Evolutionary conservation across 768 basidiomycete species (phyloP), one percentile per base, ranked within the genome.

Genomic region (Exidia glandulosa): DNA sequence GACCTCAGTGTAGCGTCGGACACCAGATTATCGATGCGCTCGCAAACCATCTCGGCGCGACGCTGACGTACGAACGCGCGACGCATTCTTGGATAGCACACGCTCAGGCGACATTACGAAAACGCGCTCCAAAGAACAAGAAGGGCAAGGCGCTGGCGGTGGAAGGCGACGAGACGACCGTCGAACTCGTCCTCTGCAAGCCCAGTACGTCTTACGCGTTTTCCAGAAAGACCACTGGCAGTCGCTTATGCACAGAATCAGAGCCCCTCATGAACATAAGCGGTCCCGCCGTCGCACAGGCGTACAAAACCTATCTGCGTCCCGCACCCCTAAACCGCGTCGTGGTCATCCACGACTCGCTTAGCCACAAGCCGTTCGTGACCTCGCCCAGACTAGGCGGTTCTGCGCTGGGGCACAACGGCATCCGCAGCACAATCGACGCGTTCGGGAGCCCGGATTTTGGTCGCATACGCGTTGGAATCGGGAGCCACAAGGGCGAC

Each of bases 391-490:
- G 85, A 63, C 74, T 82, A 29, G 86, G 86, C 16, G 90, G 90
- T 47, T 89, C 87, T 7, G 85, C 89, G 2, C 84, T 87, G 56
- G 90, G 90, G 2, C 90, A 93, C 66, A 93, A 91, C 57, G 90
- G 90, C 27, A 73, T 91, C 48, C 84, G 83, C 66, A 88, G 86
- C 68, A 74, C 90, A 56, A 85, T 88, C 16, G 68, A 79, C 5
- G 80, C 86, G 12, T 74, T 90, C 3, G 77, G 80, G 5, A 78
- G 84, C 60, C 68, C 70, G 62, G 77, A 75, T 30, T 93, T 92
- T 67, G 75, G 84, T 64, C 82, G 88, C 16, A 77, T 92, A 47
- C 84, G 90, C 34, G 73, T 86, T 31, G 90, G 90, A 10, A 85
- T 92, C 34, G 90, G 90, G 14, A 76, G 80, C 30, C 75, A 80